These are phyloP conservation scores for Naegleria lovaniensis DNA, from an alignment of 208 protist genomes.

Conservation along the genomic window DNA sequence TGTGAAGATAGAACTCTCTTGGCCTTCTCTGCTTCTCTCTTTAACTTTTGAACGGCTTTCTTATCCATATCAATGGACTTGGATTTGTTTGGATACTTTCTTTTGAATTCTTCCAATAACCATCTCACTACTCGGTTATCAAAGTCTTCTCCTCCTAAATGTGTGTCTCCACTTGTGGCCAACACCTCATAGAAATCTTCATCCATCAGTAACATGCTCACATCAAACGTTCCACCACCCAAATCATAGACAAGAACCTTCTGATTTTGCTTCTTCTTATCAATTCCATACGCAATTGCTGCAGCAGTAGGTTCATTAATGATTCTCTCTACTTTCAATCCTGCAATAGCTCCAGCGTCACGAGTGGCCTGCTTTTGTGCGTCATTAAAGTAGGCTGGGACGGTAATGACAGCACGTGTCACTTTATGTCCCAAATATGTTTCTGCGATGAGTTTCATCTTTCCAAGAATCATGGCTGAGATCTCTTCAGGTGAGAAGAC, in stretches of 20 bases:
- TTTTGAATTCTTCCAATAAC: constrained; percentile 80
- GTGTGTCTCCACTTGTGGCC: constrained; percentile 96
- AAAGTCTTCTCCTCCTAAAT: constrained; percentile 97
- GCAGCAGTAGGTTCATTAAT: constrained; percentile 88
- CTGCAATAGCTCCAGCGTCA: constrained; percentile 75
- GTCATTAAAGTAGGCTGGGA: constrained; percentile 91
- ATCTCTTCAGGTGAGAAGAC: constrained; percentile 25
- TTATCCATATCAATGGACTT: not conserved
- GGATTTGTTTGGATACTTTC: constrained; percentile 11
- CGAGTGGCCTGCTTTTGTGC: constrained; percentile 84
- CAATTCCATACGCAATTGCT: constrained; percentile 78
- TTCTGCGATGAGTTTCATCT: constrained; percentile 30
- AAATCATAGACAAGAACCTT: constrained; percentile 74
- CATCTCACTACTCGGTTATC: constrained; percentile 89
- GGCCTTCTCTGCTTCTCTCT: constrained; percentile 47
- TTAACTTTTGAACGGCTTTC: not conserved
- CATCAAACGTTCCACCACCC: constrained; percentile 80
- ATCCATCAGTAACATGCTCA: constrained; percentile 88
- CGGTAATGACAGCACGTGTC: constrained; percentile 76
- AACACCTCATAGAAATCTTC: constrained; percentile 94
- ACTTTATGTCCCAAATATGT: constrained; percentile 65
- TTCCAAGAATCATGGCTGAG: not conserved
- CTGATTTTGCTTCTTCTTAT: constrained; percentile 48
- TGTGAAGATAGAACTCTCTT: constrained; percentile 72
- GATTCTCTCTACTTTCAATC: constrained; percentile 75